Percentiles rank a stretch among this genome's conserved stretches.
Conservation (phyloP, 768 basidiomycete genomes). For the Suillus discolor region DNA sequence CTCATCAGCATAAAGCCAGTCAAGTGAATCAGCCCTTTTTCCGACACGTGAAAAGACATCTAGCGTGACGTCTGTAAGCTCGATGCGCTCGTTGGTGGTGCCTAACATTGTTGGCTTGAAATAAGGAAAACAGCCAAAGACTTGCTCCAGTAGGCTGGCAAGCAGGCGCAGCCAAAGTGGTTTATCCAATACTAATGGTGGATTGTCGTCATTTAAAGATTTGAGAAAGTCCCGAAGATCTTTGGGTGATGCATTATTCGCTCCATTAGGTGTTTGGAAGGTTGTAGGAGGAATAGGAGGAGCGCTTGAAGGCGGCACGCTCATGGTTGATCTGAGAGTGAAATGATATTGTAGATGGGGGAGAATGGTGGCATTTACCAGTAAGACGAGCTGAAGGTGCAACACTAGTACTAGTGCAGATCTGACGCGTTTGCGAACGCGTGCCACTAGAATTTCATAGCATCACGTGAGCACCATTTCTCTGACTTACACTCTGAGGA, state of each 20-base stretch:
- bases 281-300: constrained; percentile 26
- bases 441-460: background rate
- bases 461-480: background rate
- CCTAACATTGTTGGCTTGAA: constrained; percentile 53
- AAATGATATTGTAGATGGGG: background rate
- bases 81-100: constrained; percentile 58
- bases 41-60: constrained; percentile 56
- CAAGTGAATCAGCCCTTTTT: constrained; percentile 37
- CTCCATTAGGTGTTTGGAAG: constrained; percentile 33
- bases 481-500: too few species aligned
- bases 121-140: constrained; percentile 56
- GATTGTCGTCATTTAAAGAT: constrained; percentile 37
- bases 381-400: background rate
- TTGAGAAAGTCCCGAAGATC: constrained; percentile 47
- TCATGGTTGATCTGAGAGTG: constrained; percentile 22
- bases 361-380: background rate
- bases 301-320: constrained; percentile 23
- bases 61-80: constrained; percentile 54
- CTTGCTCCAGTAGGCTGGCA: constrained; percentile 52
- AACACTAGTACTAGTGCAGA: background rate
- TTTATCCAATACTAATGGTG: constrained; percentile 35
- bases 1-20: constrained; percentile 50
- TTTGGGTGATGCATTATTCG: constrained; percentile 30
- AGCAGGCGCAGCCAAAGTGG: constrained; percentile 54
- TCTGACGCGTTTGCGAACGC: background rate